Evolutionary conservation across 192 early-diverging fungal species (phyloP).

Genomic region (Geranomyces variabilis): DNA sequence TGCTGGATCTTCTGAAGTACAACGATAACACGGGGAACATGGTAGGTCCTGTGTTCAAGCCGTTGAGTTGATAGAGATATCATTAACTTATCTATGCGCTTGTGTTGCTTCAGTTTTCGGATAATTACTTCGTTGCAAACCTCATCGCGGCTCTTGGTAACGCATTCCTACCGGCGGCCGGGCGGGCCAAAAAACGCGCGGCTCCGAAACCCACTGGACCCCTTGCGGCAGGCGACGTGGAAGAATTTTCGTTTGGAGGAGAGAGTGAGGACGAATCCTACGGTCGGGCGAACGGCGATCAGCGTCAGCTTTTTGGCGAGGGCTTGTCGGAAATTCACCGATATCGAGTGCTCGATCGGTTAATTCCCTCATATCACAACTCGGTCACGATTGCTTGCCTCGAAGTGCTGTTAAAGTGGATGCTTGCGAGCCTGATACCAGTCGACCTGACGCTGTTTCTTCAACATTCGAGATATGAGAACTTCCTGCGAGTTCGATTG

Average conservation of each 20-base stretch:
- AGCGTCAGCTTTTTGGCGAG: constrained; percentile 45
- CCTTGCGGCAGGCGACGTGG: not conserved
- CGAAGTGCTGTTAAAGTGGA: constrained; percentile 68
- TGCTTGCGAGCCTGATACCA: constrained; percentile 67
- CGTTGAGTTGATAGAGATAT: not conserved
- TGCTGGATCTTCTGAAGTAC: constrained; percentile 80
- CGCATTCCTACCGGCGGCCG: constrained; percentile 55
- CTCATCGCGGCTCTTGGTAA: constrained; percentile 76
- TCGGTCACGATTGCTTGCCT: constrained; percentile 79
- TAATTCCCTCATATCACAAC: constrained; percentile 87
- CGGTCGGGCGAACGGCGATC: not conserved
- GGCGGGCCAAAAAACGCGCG: constrained; percentile 17
- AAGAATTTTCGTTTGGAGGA: constrained; percentile 35
- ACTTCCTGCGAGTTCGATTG: constrained; percentile 72
- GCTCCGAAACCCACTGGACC: not conserved
- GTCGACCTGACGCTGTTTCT: constrained; percentile 72
- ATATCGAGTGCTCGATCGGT: constrained; percentile 73
- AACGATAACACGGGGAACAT: constrained; percentile 92
- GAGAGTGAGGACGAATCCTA: constrained; percentile 12
- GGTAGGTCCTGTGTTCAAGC: not conserved
- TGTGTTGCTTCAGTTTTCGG: constrained; percentile 61
- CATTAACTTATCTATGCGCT: not conserved
- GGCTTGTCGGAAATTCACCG: constrained; percentile 76
- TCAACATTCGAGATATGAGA: constrained; percentile 72
- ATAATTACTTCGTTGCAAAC: constrained; percentile 75